phyloP scores from a whole-genome alignment of 495 filamentous ascomycete species.

The Massariosphaeria phaeospora region DNA sequence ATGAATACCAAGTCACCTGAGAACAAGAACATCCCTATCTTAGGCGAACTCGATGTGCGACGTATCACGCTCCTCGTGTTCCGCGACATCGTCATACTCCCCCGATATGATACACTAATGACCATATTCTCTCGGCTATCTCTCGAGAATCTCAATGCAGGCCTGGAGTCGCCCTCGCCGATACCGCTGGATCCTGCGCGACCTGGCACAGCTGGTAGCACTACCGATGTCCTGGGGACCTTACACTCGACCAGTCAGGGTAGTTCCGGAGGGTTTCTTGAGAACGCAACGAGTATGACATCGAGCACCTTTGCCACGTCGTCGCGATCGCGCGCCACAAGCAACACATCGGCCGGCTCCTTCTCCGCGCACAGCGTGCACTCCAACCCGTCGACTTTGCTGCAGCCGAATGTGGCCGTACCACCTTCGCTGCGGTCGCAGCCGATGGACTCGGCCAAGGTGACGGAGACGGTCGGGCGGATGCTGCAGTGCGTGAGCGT shows the following conservation, averaged over 20 bases:
- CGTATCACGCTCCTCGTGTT: conserved; percentile 84
- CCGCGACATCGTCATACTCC: conserved; percentile 80
- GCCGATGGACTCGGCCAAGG: conserved; percentile 66
- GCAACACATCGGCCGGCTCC: conserved; percentile 73
- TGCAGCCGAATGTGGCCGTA: conserved; percentile 4
- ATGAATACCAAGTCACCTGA: conserved; percentile 24
- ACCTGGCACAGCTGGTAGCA: conserved; percentile 22
- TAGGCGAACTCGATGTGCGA: conserved; percentile 73
- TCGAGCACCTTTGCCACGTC: conserved; percentile 21
- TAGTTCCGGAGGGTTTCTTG: conserved; percentile 46
- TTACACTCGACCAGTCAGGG: conserved; percentile 12
- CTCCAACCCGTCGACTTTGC: conserved; percentile 11
- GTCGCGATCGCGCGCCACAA: conserved; percentile 57
- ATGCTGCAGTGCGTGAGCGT: conserved; percentile 97
- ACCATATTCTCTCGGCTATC: conserved; percentile 85
- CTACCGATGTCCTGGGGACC: not conserved
- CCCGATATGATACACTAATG: conserved; percentile 78
- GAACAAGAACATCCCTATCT: conserved; percentile 40
- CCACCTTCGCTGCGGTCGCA: conserved; percentile 19
- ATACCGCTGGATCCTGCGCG: conserved; percentile 45
- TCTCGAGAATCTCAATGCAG: conserved; percentile 71
- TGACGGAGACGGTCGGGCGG: conserved; percentile 88
- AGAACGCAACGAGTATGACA: conserved; percentile 48
- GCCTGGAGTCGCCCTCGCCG: conserved; percentile 31
- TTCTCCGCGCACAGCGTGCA: conserved; percentile 49